Conservation (phyloP, 2,329 filamentous ascomycete genomes). For the Malbranchea zuffiana region DNA sequence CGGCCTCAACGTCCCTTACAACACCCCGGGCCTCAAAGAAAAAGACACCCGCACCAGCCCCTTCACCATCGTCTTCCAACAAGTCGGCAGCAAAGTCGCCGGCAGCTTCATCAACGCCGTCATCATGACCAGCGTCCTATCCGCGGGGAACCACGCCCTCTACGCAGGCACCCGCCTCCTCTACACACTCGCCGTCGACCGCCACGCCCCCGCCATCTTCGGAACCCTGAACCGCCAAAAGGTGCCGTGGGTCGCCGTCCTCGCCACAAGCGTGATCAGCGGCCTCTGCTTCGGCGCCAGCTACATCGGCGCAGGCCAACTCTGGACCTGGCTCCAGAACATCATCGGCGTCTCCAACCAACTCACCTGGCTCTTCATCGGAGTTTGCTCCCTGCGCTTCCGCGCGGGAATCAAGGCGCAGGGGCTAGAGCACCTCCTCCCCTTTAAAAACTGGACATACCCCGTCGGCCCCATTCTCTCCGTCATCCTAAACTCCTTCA, state of each 20-base stretch:
- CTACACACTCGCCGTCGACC: slow-evolving; percentile 45
- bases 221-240: slow-evolving; percentile 40
- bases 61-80: slow-evolving; percentile 52
- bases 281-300: slow-evolving; percentile 54
- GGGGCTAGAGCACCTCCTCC: slow-evolving; percentile 50
- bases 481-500: slow-evolving; percentile 46
- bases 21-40: slow-evolving; percentile 36
- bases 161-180: slow-evolving; percentile 48
- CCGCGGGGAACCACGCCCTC: slow-evolving; percentile 49
- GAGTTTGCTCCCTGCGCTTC: slow-evolving; percentile 55
- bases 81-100: slow-evolving; percentile 45
- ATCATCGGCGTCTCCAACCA: slow-evolving; percentile 59
- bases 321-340: slow-evolving; percentile 58
- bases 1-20: slow-evolving; percentile 51
- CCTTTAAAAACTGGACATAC: slow-evolving; percentile 58
- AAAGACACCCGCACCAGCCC: slow-evolving; percentile 40
- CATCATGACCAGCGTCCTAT: slow-evolving; percentile 48
- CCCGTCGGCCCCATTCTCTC: slow-evolving; percentile 50
- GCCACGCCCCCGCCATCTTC: slow-evolving; percentile 48
- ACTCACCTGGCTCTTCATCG: slow-evolving; percentile 53
- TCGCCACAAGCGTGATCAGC: slow-evolving; percentile 44
- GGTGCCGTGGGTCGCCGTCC: slow-evolving; percentile 45
- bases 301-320: slow-evolving; percentile 53
- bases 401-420: slow-evolving; percentile 47
- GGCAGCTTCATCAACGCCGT: slow-evolving; percentile 52